Percentiles rank a stretch among this genome's conserved stretches.
Conservation (phyloP, 495 filamentous ascomycete genomes). For the Cercophora scortea region DNA sequence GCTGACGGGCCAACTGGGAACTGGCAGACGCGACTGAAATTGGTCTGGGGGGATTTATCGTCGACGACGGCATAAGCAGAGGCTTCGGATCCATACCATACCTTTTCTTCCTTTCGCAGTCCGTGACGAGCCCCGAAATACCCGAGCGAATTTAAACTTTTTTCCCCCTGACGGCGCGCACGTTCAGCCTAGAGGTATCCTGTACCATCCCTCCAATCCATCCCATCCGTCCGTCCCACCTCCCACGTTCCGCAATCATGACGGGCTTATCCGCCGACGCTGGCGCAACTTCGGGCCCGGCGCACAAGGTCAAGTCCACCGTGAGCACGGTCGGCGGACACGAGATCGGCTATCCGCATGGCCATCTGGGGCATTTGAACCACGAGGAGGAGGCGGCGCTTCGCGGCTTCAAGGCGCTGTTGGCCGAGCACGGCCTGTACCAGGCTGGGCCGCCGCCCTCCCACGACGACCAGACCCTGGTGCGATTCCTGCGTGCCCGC, state of each 20-base stretch:
- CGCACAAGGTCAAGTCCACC: slow-evolving; percentile 8
- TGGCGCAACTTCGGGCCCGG: neutral
- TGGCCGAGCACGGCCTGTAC: slow-evolving; percentile 59
- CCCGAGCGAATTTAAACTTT: too few relatives aligned
- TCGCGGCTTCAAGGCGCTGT: slow-evolving; percentile 56
- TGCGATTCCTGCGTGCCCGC: slow-evolving; percentile 78
- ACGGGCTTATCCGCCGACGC: slow-evolving; percentile 3
- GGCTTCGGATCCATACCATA: too few relatives aligned
- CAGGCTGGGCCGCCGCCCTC: slow-evolving; percentile 46
- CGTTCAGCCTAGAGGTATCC: too few relatives aligned
- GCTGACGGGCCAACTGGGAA: too few relatives aligned
- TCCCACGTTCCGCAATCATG: slow-evolving; percentile 2
- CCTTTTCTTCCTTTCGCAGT: too few relatives aligned
- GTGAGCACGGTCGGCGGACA: slow-evolving; percentile 18
- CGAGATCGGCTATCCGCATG: slow-evolving; percentile 49
- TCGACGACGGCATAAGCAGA: too few relatives aligned
- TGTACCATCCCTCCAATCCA: too few relatives aligned
- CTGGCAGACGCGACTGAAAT: too few relatives aligned
- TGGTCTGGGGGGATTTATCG: too few relatives aligned
- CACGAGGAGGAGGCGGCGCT: slow-evolving; percentile 58
- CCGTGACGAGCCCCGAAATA: too few relatives aligned
- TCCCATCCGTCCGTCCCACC: neutral
- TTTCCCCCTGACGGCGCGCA: too few relatives aligned
- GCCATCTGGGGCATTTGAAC: slow-evolving; percentile 68
- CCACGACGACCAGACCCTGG: slow-evolving; percentile 73